Base-by-base conservation (phyloP, 768 basidiomycete genomes). In the Naganishia antarctica region DNA sequence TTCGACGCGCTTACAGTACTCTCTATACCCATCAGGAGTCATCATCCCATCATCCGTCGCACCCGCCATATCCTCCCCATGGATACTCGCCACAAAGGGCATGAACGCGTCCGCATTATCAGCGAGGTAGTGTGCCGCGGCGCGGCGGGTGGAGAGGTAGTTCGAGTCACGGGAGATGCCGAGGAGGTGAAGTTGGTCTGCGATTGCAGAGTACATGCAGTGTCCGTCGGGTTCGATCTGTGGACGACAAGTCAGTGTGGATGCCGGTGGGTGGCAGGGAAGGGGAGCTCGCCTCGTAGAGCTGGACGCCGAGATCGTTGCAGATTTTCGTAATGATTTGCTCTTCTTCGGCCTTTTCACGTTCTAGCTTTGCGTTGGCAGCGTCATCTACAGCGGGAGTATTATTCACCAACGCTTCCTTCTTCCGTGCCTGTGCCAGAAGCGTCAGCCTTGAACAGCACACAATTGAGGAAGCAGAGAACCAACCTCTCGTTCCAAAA, bases 191-290 rank as follows among this genome's bases (percentile, higher is more conserved):
- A 96, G 84, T 75, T 99, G 94, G 77, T 98, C 91, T 26, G 90
- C 94, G 26, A 98, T 81, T 11, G 94, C 90, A 49, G 91, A 88
- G 80, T 88, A 99, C 31, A 98, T 85, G 79, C 94, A 98, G 71
- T 98, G 93, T 0, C 94, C 94, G 71, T 98, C 94, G 18, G 94
- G 91, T 65, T 86, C 86, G 70, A 97, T 87, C 91, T 96, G 26
- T 13, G 57, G 7, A 28, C 12, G 32, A 43, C n/a, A 31, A 18
- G 5, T 41, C 23, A 34, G 32, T 31, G n/a, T n/a, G 29, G 13
- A 26, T 41, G 40, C 16, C 25, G 28, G 41, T 4, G 41, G 23
- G 16, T 32, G 41, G 25, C 5, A 12, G 26, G 23, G 34, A 15
- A 53, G 8, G 48, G 16, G 43, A 3, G 31, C 73, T 66, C 46